Conservation (phyloP, 495 filamentous ascomycete species). For the Geopyxis carbonaria region DNA sequence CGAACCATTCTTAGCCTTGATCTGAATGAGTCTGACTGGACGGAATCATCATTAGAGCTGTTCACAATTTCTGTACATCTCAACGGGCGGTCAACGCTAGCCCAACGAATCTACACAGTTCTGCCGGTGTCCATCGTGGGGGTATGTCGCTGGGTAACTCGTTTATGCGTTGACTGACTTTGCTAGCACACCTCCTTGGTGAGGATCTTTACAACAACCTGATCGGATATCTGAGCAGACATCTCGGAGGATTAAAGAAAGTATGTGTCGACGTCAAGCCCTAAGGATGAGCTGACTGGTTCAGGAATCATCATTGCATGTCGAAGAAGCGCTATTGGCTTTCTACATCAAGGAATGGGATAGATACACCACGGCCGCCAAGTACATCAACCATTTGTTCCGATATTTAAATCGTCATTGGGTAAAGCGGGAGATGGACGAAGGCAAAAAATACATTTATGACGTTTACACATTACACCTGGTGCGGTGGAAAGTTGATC, state of each 20-base stretch:
- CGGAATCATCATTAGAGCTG: conserved; percentile 42
- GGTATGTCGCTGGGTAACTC: conserved; percentile 34
- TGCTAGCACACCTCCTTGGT: conserved; percentile 70
- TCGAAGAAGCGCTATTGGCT: conserved; percentile 76
- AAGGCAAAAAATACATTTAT: conserved; percentile 96
- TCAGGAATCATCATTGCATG: conserved; percentile 51
- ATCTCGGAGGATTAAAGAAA: conserved; percentile 44
- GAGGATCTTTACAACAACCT: conserved; percentile 92
- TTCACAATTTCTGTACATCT: conserved; percentile 98
- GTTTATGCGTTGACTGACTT: conserved; percentile 7
- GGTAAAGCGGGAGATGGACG: conserved; percentile 98
- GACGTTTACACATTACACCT: conserved; percentile 90
- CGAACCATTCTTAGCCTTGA: conserved; percentile 4
- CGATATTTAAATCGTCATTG: conserved; percentile 94
- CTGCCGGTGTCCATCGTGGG: conserved; percentile 52
- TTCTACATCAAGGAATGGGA: conserved; percentile 97
- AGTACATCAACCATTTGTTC: conserved; percentile 95
- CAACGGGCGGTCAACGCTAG: conserved; percentile 59
- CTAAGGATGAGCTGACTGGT: too few species aligned
- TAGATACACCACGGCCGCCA: conserved; percentile 83
- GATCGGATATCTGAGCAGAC: conserved; percentile 60
- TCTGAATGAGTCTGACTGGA: conserved; percentile 4
- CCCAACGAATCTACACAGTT: conserved; percentile 24
- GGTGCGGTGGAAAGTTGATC: conserved; percentile 81
- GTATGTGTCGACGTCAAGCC: too few species aligned